A percentile compares a stretch with the other conserved stretches of the same genome.
phyloP scores from a whole-genome alignment of 768 basidiomycete species.

The Tulasnella sp. region DNA sequence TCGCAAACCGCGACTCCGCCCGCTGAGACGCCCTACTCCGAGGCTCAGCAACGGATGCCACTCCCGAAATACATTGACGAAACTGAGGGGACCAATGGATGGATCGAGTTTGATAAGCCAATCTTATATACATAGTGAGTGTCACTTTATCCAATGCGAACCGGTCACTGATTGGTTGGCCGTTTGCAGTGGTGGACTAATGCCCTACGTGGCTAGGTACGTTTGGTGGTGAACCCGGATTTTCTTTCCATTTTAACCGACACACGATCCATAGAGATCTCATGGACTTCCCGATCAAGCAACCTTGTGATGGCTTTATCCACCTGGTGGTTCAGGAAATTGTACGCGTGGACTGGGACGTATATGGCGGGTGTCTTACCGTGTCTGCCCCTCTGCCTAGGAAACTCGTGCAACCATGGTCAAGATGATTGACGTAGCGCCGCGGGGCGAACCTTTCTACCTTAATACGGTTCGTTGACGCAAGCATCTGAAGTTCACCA shows the following conservation, averaged over 20 bases:
- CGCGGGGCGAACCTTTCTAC: constrained; percentile 67
- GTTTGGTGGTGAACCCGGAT: constrained; percentile 35
- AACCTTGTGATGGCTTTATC: constrained; percentile 77
- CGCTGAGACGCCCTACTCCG: constrained; percentile 19
- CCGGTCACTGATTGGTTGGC: not conserved
- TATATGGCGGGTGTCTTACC: not conserved
- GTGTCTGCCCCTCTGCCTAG: not conserved
- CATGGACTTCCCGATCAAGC: constrained; percentile 82
- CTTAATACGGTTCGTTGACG: constrained; percentile 53
- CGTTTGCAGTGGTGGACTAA: constrained; percentile 62
- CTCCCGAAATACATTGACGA: constrained; percentile 48
- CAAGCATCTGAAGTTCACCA: not conserved
- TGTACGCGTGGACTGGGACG: constrained; percentile 48
- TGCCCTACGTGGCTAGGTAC: constrained; percentile 72
- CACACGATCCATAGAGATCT: constrained; percentile 54
- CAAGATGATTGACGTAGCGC: constrained; percentile 61
- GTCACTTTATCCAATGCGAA: not conserved
- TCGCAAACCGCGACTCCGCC: not conserved
- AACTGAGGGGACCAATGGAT: constrained; percentile 52
- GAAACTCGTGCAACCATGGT: constrained; percentile 60
- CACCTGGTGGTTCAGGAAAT: constrained; percentile 68
- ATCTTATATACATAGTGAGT: constrained; percentile 62
- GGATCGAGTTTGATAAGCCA: constrained; percentile 71
- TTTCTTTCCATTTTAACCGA: constrained; percentile 26
- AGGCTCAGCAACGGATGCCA: constrained; percentile 44